Evolutionary conservation across 371 early-diverging fungal species (phyloP), one percentile per base, ranked within the genome.

Genomic region (Mortierella sp.): DNA sequence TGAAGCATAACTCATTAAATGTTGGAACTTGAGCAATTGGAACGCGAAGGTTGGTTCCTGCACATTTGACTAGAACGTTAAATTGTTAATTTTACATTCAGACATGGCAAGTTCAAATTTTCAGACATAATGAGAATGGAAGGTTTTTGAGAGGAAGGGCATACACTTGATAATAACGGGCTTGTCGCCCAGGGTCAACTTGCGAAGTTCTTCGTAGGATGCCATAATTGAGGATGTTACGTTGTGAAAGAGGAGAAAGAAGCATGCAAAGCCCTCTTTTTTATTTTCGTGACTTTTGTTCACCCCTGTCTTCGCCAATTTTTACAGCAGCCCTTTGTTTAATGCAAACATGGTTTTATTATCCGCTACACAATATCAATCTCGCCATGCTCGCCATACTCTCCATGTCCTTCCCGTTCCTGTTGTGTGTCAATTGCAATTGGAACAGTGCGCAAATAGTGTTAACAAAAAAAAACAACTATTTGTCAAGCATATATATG

Each of bases 1-100:
- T 90, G 40, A 90, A 75, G 68, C 89, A 90, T 4, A 90, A 77
- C 57, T 90, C 90, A 72, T 90, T 88, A 76, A 84, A 87, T 11
- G 87, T 87, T 5, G 90, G 90, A 12, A 84, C 86, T 72, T 88
- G 88, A 40, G 84, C 87, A 58, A 90, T 88, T 20, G 89, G 85
- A 28, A 90, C 84, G 43, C 89, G 86, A 28, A 75, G 66, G 49
- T 80, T 80, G 59, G 81, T 75, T 45, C 81, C 81, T 24, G 72
- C 73, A 47, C 75, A 80, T 64, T 80, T 80, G 67, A 80, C 81
- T 80, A 66, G 40, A 11, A 49, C 26, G 5, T 14, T 12, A n/a
- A 51, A 51, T 45, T 45, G 18, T 14, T 45, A 51, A 51, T 51
- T 51, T n/a, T 51, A n/a, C 18, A 11, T 45, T 45, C 22, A n/a